These are phyloP conservation scores for Athelia psychrophila DNA, from an alignment of 1,284 basidiomycete genomes.

Conservation along the genomic window DNA sequence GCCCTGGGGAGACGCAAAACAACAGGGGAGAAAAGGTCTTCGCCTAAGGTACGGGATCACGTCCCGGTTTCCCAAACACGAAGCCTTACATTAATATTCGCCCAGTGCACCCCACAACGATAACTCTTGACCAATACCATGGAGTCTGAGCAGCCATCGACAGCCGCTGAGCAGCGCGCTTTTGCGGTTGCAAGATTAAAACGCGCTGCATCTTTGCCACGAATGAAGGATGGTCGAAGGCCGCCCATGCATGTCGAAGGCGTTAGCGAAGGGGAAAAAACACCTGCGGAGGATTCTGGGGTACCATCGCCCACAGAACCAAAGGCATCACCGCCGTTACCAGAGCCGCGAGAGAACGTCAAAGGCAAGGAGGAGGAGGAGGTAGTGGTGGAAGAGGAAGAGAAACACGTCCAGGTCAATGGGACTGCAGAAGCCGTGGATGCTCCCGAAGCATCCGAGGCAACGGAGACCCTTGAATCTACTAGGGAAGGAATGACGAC, in stretches of 20 bases:
- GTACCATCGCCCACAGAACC: neutral
- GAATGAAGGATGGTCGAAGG: constrained; percentile 83
- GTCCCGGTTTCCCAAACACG: neutral
- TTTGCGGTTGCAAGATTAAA: constrained; percentile 87
- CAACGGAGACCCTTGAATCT: constrained; percentile 14
- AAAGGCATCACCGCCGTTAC: neutral
- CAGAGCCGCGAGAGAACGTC: constrained; percentile 1
- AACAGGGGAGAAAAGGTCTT: too few species aligned
- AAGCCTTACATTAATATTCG: neutral
- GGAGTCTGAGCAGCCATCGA: constrained; percentile 44
- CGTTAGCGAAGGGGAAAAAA: constrained; percentile 73
- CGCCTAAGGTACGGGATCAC: too few species aligned
- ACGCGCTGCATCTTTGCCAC: constrained; percentile 83
- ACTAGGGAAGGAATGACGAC: constrained; percentile 17
- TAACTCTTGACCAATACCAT: constrained; percentile 11
- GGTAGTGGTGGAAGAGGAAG: neutral
- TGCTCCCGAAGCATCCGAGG: constrained; percentile 10
- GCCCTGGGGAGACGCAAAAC: too few species aligned
- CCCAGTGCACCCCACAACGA: neutral
- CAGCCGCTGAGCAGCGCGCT: constrained; percentile 71
- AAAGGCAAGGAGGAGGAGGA: too few species aligned
- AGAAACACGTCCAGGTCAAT: constrained; percentile 14
- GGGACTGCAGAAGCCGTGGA: constrained; percentile 4
- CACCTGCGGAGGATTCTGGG: constrained; percentile 28
- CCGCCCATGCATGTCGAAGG: constrained; percentile 80